phyloP scores from a whole-genome alignment of 2,329 filamentous ascomycete species.

The Colletotrichum cordylinicola region DNA sequence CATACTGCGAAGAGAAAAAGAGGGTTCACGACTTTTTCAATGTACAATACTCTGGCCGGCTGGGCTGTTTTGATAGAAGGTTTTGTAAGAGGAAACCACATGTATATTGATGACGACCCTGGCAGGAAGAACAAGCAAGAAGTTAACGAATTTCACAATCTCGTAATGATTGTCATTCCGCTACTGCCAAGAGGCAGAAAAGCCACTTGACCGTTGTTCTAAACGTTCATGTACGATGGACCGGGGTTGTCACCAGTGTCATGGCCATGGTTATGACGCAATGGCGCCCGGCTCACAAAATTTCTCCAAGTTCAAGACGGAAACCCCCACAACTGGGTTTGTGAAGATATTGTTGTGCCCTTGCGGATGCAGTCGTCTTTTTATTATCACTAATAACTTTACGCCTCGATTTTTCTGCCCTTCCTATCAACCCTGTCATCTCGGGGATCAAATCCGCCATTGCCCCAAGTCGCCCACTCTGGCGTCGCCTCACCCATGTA shows the following conservation, averaged over 20 bases:
- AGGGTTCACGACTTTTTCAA: slow-evolving; percentile 27
- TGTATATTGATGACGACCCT: slow-evolving; percentile 24
- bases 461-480: slow-evolving; percentile 94
- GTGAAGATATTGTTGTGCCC: neutral
- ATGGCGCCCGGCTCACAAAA: neutral
- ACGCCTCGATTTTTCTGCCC: slow-evolving; percentile 67
- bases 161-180: neutral
- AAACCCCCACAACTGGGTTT: neutral
- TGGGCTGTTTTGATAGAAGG: slow-evolving; percentile 41
- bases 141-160: neutral
- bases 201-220: neutral
- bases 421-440: slow-evolving; percentile 89
- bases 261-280: neutral
- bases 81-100: slow-evolving; percentile 40
- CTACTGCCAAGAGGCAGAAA: neutral
- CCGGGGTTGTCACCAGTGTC: neutral
- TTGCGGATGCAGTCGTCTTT: slow-evolving; percentile 15
- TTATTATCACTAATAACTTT: slow-evolving; percentile 23
- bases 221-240: neutral
- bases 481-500: slow-evolving; percentile 87
- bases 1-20: slow-evolving; percentile 12
- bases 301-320: neutral
- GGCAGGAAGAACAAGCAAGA: slow-evolving; percentile 16
- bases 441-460: slow-evolving; percentile 90
- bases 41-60: slow-evolving; percentile 47